Evolutionary conservation across 495 filamentous ascomycete genomes (phyloP), one percentile per base, ranked within the genome.

Genomic region (Sphaerosporella brunnea): DNA sequence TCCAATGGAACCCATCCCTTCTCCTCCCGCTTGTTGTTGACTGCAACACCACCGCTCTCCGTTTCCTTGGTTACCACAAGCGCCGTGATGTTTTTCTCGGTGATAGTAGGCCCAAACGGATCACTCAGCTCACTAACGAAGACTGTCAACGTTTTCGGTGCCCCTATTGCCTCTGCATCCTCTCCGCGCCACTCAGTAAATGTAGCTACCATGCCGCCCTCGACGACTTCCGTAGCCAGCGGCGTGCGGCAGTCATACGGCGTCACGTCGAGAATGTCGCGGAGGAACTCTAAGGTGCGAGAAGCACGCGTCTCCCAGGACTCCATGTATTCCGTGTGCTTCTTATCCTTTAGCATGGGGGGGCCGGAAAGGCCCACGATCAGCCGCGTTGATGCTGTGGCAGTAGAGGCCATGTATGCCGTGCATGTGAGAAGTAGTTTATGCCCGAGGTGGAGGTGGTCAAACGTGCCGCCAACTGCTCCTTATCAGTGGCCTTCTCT

Each of bases 381-480:
- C 55, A 90, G 70, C 13, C 69, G 71, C n/a, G n/a, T n/a, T n/a
- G n/a, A n/a, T n/a, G n/a, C n/a, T n/a, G n/a, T n/a, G n/a, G n/a
- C n/a, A 2, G 19, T 24, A 8, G 21, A 13, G 0, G 56, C 47
- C 8, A 83, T 68, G 41, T 94, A 68, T 3, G 80, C 79, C 7
- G 77, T 80, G 54, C 87, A 87, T 5, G 87, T 88, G 28, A 97
- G 68, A 4, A 97, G 73, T 19, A 95, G 70, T 59, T 94, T 95
- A 67, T 97, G 90, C n/a, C 90, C 90, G 23, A 82, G 73, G 60
- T 96, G 90, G 30, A 97, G 74, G 64, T 96, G 84, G 63, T 97
- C 90, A 61, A 96, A 97, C 2, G 90, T 96, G 16, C 90, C 90
- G 35, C 88, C 90, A 25, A 96, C 77, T 43, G 20, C 26, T 4